Evolutionary conservation across 345 rosid species (phyloP).

Genomic region (Passiflora organensis): DNA sequence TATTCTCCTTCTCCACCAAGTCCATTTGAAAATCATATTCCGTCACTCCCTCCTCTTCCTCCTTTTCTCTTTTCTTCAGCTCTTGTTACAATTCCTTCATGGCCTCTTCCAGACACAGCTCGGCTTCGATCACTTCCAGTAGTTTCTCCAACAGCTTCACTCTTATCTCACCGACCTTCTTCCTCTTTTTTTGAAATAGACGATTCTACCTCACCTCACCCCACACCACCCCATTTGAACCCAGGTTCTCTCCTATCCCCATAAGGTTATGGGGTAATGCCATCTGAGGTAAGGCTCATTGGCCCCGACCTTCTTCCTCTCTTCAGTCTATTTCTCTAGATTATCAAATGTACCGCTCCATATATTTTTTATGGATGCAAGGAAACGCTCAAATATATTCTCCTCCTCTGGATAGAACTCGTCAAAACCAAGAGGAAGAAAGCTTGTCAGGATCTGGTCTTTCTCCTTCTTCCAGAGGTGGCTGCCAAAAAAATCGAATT

Average conservation of each 20-base stretch:
- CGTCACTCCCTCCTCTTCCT: slow-evolving; percentile 52
- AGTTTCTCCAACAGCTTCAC: slow-evolving; percentile 57
- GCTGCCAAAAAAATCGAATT: slow-evolving; percentile 84
- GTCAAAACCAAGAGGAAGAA: slow-evolving; percentile 85
- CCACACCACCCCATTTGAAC: too few relatives aligned
- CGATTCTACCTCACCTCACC: too few relatives aligned
- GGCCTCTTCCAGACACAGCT: slow-evolving; percentile 79
- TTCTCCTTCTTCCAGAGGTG: slow-evolving; percentile 65
- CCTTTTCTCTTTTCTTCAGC: slow-evolving; percentile 56
- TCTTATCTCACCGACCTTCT: slow-evolving; percentile 58
- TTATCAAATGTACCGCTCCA: slow-evolving; percentile 45
- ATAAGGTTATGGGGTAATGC: too few relatives aligned
- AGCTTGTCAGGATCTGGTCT: slow-evolving; percentile 59
- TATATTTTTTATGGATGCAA: slow-evolving; percentile 46
- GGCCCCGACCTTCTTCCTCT: slow-evolving; percentile 55
- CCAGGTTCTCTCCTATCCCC: too few relatives aligned
- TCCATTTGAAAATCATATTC: too few relatives aligned
- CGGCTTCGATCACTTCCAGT: slow-evolving; percentile 80
- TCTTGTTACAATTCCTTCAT: slow-evolving; percentile 81
- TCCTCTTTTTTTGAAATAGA: too few relatives aligned
- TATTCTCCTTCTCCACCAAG: slow-evolving; percentile 44
- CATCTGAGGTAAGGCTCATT: too few relatives aligned
- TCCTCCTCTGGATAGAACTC: slow-evolving; percentile 71
- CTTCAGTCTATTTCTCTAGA: slow-evolving; percentile 76
- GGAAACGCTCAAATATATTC: slow-evolving; percentile 36